Base-by-base conservation (phyloP, 108 stramenopile species). In the Heterococcus sp. region DNA sequence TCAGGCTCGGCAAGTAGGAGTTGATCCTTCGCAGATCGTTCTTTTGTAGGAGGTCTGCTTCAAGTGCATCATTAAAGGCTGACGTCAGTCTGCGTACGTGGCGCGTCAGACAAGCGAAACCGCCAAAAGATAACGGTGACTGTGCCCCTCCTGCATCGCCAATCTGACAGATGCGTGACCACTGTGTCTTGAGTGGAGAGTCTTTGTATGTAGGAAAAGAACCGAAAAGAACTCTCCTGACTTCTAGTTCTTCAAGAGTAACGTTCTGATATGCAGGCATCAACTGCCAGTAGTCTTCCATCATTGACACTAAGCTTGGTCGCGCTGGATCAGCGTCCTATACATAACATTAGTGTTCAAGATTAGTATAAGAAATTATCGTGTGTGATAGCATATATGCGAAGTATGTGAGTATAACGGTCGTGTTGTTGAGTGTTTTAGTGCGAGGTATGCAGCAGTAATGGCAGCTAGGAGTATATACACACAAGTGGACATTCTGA, bases 61-160 rank as follows among this genome's bases (percentile, higher is more conserved):
- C 88, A 0, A 97, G 82, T 14, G 95, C 94, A 74, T 97, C 33
- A 26, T 28, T 32, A 68, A 29, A 68, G 67, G 93, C 95, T 21
- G 72, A 84, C 1, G 91, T 84, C 34, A 95, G 89, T 27, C 96
- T 89, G 69, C 85, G 90, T 21, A 96, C 72, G 73, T 97, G 95
- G 26, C 96, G 76, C 0, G 93, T 94, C 2, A 96, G 85, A 5
- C 93, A 93, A 32, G 94, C 96, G 78, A 97, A 97, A 0, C 96
- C 96, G 29, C 96, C 96, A 83, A 97, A 97, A 71, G 93, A 93
- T 35, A 97, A 78, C 3, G 96, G 96, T 73, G 90, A 91, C 84
- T 97, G 95, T 75, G 95, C 93, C 4, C 95, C 96, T 8, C 93
- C 92, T 46, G 92, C 91, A 88, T 92, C 94, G n/a, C n/a, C n/a